Conservation (phyloP, 78 protist genomes). For the Dictyostelium discoideum region dicty_2.7 NC_007091.3:333501-334000, state of each 20-base stretch:
- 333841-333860: neutral
- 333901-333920: no score
- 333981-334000: neutral
- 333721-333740: neutral
- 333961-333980: neutral
- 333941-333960: neutral
- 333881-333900: no score
- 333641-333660: neutral
- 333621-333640: neutral
- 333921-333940: neutral
- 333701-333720: neutral
- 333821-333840: no score
- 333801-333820: no score
- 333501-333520: neutral
- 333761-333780: no score
- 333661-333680: neutral
- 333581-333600: neutral
- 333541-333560: neutral
- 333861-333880: no score
- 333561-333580: neutral
- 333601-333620: conserved; percentile 7
- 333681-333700: neutral
- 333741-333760: no score
- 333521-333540: neutral
- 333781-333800: no score